Evolutionary conservation across 176 grass and related monocot species (phyloP), one percentile per base, ranked within the genome.

Genomic region (Juncus effusus): DNA sequence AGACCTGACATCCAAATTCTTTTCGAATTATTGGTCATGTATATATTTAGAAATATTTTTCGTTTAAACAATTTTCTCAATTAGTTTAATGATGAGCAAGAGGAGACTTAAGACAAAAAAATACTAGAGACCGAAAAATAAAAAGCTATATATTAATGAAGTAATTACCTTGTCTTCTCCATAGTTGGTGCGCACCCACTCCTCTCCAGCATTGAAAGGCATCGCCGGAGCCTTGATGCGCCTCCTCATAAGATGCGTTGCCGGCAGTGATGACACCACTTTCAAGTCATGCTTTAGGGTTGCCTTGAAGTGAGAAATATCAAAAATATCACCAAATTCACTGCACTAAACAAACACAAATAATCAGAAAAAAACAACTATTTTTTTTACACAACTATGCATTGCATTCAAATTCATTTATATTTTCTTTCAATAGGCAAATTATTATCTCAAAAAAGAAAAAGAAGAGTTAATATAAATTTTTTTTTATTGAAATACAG

Each of bases 321-420:
- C 75, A 53, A 83, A 83, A 47, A 83, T 78, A 40, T 83, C 81
- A 2, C 56, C 69, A 6, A 83, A 83, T 40, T 83, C 81, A 63
- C 81, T 83, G 81, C 69, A 73, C 61, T 72, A 77, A n/a, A 73
- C 36, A 44, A 44, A 36, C 63, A 52, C 13, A 9, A 28, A 28
- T 28, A 28, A 28, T 28, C 19, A 28, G 19, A 28, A 28, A 28
- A 28, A 28, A 28, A 28, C 19, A 28, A 28, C 19, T 28, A 28
- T 28, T 28, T 28, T 28, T 28, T 1, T 28, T 28, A 28, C 19
- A 28, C 19, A 28, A 28, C 19, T 28, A 28, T 28, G 19, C 19
- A 28, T 28, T 28, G 19, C 19, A 28, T 28, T 28, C 19, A 28
- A 28, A 28, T 28, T 28, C 19, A 28, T 28, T 28, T 28, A 28